Base-by-base conservation (phyloP, 179 eudicot species). In the Gypsophila paniculata region DNA sequence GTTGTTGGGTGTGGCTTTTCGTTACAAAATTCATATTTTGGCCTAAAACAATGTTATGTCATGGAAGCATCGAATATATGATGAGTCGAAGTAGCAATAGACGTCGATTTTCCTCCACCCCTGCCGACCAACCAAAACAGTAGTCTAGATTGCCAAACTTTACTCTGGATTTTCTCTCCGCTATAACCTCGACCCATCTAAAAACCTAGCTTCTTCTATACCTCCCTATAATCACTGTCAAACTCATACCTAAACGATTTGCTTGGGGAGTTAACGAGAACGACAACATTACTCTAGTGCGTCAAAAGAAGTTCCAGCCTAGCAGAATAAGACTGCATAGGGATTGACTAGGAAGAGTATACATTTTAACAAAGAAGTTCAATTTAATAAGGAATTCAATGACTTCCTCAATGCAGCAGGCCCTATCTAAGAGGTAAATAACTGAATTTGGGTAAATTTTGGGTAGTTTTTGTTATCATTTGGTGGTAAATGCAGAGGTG, bases 401-500 rank as follows among this genome's bases (percentile, higher is more conserved):
- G 65, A 36, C 8, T 61, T 29, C 58, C 12, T 49, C 21, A 23
- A 68, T 15, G 36, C n/a, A 66, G 70, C 55, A 12, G 54, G n/a
- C 21, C 29, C 18, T 66, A 44, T 46, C 19, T 14, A 46, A 19
- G 48, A 17, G 57, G 34, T 66, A 22, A 66, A 66, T 13, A 23
- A 29, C 25, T 68, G 54, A 53, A 13, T 11, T 21, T 59, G 52
- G 17, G 34, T 62, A 72, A n/a, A 32, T 7, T 18, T 32, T 48
- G 62, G 23, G 49, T 62, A 72, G 66, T 12, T 72, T 72, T 49
- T 36, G 55, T 52, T 57, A 18, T 6, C 26, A 29, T 62, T 22
- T 12, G 15, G 23, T 36, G 51, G 74, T 46, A 60, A 21, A 29
- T 64, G 32, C 57, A 44, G 38, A 67, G 49, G 61, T 15, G 22